Conservation (phyloP, 768 basidiomycete genomes). For the Boletus speciosus region DNA sequence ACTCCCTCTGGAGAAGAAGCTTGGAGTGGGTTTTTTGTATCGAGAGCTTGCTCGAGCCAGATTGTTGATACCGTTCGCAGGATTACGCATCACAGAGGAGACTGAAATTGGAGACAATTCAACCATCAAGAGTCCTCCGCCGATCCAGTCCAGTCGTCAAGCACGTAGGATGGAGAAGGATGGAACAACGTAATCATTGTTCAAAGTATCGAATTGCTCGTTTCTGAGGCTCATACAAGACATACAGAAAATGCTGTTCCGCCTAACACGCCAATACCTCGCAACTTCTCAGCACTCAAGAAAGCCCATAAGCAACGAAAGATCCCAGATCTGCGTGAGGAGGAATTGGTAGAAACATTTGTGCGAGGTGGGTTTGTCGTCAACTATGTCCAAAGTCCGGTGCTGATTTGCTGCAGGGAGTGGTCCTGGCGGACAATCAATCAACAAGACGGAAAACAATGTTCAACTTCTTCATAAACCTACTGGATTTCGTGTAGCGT, state of each 20-base stretch:
- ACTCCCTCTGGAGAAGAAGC: slow-evolving; percentile 38
- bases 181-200: slow-evolving; percentile 25
- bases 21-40: slow-evolving; percentile 49
- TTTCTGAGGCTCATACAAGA: slow-evolving; percentile 27
- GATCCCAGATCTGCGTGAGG: slow-evolving; percentile 67
- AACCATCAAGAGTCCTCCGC: slow-evolving; percentile 59
- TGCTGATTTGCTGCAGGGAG: slow-evolving; percentile 51
- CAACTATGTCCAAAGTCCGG: not conserved
- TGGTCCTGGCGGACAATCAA: slow-evolving; percentile 94
- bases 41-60: not conserved
- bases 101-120: slow-evolving; percentile 89
- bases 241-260: slow-evolving; percentile 32
- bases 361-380: slow-evolving; percentile 62
- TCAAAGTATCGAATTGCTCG: slow-evolving; percentile 28
- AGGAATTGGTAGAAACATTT: slow-evolving; percentile 84
- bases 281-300: slow-evolving; percentile 68
- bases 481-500: slow-evolving; percentile 80
- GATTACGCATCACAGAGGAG: slow-evolving; percentile 67
- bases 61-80: slow-evolving; percentile 36
- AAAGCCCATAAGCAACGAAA: slow-evolving; percentile 61
- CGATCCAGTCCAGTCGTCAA: slow-evolving; percentile 45
- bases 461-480: slow-evolving; percentile 89
- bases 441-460: slow-evolving; percentile 92
- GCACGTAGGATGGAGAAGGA: slow-evolving; percentile 43
- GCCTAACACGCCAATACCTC: slow-evolving; percentile 28